Evolutionary conservation across 106 monocot genomes (phyloP).

Genomic region (Acorus calamus): DNA sequence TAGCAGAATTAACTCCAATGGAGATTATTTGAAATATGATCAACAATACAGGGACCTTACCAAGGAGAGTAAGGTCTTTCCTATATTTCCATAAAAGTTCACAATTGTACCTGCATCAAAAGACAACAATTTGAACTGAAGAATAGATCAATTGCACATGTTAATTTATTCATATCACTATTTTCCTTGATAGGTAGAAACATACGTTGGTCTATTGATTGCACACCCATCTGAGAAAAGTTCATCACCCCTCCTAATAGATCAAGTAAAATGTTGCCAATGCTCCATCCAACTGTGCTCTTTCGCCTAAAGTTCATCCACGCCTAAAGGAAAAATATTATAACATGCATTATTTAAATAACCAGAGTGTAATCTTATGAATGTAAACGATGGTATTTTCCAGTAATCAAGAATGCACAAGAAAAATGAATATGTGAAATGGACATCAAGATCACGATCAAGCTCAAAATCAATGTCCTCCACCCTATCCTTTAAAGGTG

Average conservation of each 20-base stretch:
- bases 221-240: conserved; percentile 68
- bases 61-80: conserved; percentile 78
- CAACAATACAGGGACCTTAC: conserved; percentile 6
- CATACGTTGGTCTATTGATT: conserved; percentile 69
- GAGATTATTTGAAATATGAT: too few relatives aligned
- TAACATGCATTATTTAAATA: too few relatives aligned
- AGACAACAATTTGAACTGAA: background rate
- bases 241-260: conserved; percentile 46
- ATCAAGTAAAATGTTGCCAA: conserved; percentile 73
- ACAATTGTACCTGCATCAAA: conserved; percentile 47
- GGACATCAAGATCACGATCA: too few relatives aligned
- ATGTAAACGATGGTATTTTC: too few relatives aligned
- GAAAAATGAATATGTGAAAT: too few relatives aligned
- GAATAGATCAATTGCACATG: background rate
- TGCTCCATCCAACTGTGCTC: conserved; percentile 80
- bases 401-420: too few relatives aligned
- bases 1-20: too few relatives aligned
- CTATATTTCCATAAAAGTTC: conserved; percentile 82
- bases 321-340: conserved; percentile 21
- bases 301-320: conserved; percentile 62
- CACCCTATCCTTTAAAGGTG: too few relatives aligned
- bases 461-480: too few relatives aligned
- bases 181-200: background rate
- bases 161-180: background rate
- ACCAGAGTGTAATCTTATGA: too few relatives aligned